These are phyloP conservation scores for Parathielavia appendiculata DNA, from an alignment of 495 filamentous ascomycete species.

Conservation along the genomic window DNA sequence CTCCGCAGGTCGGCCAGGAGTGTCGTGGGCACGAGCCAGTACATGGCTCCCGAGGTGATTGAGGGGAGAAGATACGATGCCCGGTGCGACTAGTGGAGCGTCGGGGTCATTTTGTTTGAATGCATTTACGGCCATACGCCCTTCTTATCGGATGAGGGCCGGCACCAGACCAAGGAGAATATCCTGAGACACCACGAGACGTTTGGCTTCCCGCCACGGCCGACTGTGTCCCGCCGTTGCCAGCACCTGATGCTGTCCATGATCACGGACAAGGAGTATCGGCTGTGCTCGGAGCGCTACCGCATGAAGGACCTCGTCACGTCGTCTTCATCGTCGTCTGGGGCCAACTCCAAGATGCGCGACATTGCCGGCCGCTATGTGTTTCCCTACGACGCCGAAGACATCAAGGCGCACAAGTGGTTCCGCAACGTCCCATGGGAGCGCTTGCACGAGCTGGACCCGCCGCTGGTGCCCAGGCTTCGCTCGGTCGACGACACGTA, in stretches of 20 bases:
- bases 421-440: constrained; percentile 66
- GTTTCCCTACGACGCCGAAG: constrained; percentile 69
- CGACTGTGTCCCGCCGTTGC: constrained; percentile 55
- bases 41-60: constrained; percentile 95
- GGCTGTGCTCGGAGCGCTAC: constrained; percentile 72
- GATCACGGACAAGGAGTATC: constrained; percentile 68
- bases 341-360: constrained; percentile 1
- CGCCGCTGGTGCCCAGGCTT: constrained; percentile 73
- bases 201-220: constrained; percentile 60
- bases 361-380: constrained; percentile 55
- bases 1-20: constrained; percentile 71
- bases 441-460: constrained; percentile 56
- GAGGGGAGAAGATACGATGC: constrained; percentile 80
- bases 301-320: constrained; percentile 53
- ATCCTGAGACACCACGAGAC: constrained; percentile 55
- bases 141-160: constrained; percentile 70
- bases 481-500: constrained; percentile 71
- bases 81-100: constrained; percentile 94
- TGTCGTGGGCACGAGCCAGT: constrained; percentile 94
- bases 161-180: constrained; percentile 71
- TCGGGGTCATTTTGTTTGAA: constrained; percentile 90
- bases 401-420: constrained; percentile 73
- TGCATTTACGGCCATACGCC: constrained; percentile 89
- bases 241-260: constrained; percentile 69
- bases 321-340: constrained; percentile 20